Evolutionary conservation across 2,329 filamentous ascomycete genomes (phyloP), one percentile per base, ranked within the genome.

Genomic region (Aspergillus niger): DNA sequence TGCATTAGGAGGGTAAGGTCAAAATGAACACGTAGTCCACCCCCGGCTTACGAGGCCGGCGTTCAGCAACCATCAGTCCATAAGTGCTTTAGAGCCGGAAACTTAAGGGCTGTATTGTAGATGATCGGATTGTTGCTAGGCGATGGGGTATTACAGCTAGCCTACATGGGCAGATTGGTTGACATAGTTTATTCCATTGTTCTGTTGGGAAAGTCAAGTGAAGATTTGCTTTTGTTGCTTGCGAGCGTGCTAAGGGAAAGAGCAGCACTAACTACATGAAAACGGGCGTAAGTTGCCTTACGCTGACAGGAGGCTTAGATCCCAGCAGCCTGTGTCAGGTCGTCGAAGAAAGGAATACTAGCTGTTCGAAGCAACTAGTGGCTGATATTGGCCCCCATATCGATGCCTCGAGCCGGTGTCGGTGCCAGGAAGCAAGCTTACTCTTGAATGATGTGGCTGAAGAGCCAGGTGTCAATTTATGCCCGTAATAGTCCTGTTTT

Each of bases 381-480:
- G 24, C 26, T 50, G 26, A 15, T 17, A 49, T 49, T 24, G n/a
- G 26, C 47, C 47, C 47, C 47, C 47, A 50, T 50, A 20, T 28
- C 8, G n/a, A 50, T 28, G 47, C 47, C n/a, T 50, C 47, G n/a
- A 50, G 47, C n/a, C 44, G 24, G 44, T 28, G 44, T 24, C 44
- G 13, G 11, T 49, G 5, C 15, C n/a, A n/a, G 28, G 26, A 30
- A 50, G 47, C 47, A 28, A 50, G 47, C 47, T 50, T 50, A 50
- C 47, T 50, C 26, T 30, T 30, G 47, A 50, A 28, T 50, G 47
- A 50, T 50, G 53, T 55, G 53, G 53, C 53, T 55, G 53, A 55
- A 36, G 53, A 43, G 53, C 53, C 53, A 55, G 53, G 26, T 55
- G 53, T 47, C 39, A 47, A 32, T 47, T 36, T 15, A 26, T 41